These are phyloP conservation scores for Allomyces javanicus DNA, from an alignment of 192 early-diverging fungal species.

Conservation along the genomic window DNA sequence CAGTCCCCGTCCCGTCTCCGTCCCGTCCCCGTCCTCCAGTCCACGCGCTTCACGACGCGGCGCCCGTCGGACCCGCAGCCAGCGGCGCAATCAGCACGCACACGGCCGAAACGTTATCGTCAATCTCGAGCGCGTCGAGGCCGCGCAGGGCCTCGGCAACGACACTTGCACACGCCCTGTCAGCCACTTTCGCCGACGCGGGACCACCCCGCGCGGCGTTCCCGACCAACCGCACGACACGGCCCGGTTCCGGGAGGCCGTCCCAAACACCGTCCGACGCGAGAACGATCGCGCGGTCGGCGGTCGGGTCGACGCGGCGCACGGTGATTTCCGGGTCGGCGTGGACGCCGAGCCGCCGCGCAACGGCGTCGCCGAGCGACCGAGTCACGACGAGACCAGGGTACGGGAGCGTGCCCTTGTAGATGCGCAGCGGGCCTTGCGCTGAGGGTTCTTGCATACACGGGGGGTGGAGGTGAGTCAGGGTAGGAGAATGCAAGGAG, in stretches of 20 bases:
- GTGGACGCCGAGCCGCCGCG: background rate
- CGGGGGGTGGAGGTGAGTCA: too few species aligned
- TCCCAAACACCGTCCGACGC: background rate
- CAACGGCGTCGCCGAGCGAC: background rate
- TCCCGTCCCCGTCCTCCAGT: too few species aligned
- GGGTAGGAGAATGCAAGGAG: too few species aligned
- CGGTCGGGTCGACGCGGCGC: background rate
- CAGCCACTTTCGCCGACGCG: background rate
- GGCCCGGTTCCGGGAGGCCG: background rate
- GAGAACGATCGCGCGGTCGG: background rate
- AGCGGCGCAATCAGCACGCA: background rate
- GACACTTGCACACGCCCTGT: background rate
- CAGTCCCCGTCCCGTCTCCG: too few species aligned
- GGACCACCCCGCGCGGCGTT: background rate
- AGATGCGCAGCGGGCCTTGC: background rate
- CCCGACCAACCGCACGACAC: background rate
- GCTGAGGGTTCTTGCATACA: background rate
- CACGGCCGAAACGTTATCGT: background rate
- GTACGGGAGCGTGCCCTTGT: background rate
- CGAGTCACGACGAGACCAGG: background rate
- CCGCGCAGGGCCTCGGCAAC: background rate
- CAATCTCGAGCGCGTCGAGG: background rate
- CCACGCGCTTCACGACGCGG: too few species aligned
- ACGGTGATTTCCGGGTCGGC: background rate
- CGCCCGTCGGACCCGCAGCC: too few species aligned